A percentile compares a stretch with the other conserved stretches of the same genome.
These are phyloP conservation scores for Fagopyrum homotropicum DNA, from an alignment of 148 eudicot genomes.

Conservation along the genomic window DNA sequence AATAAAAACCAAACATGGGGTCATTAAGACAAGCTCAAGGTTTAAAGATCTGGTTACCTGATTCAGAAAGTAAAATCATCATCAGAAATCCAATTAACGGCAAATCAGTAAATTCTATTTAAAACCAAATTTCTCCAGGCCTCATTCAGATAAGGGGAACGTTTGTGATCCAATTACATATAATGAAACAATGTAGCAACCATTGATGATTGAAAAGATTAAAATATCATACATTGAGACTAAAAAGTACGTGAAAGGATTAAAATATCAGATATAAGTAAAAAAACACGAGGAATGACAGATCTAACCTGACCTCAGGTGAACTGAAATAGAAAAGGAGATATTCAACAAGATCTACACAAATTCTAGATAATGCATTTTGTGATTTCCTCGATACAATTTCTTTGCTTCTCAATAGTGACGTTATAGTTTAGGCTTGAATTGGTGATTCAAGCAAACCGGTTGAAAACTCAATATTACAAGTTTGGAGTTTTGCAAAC, in stretches of 20 bases:
- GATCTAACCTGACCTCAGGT: not conserved
- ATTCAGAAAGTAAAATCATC: not conserved
- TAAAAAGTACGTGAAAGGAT: too few relatives aligned
- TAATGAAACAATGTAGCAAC: not conserved
- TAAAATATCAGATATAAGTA: not conserved
- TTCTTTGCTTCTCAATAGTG: too few relatives aligned
- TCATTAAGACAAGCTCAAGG: not conserved
- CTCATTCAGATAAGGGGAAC: not conserved
- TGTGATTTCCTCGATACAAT: too few relatives aligned
- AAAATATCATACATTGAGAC: not conserved
- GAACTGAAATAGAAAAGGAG: not conserved
- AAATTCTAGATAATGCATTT: too few relatives aligned
- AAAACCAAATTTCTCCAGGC: not conserved
- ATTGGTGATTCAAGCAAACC: too few relatives aligned
- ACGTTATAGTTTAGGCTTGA: too few relatives aligned
- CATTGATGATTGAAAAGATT: constrained; percentile 1
- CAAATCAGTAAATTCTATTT: not conserved
- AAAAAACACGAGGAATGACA: not conserved
- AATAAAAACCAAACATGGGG: not conserved
- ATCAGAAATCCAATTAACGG: not conserved
- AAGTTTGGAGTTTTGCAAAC: too few relatives aligned
- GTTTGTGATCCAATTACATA: not conserved
- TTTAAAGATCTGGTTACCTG: constrained; percentile 44
- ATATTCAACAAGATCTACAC: too few relatives aligned
- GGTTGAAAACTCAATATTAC: too few relatives aligned